Percentiles rank a stretch among this genome's conserved stretches.
Evolutionary conservation across 257 asterid genomes (phyloP).

Genomic region (Haberlea rhodopensis): DNA sequence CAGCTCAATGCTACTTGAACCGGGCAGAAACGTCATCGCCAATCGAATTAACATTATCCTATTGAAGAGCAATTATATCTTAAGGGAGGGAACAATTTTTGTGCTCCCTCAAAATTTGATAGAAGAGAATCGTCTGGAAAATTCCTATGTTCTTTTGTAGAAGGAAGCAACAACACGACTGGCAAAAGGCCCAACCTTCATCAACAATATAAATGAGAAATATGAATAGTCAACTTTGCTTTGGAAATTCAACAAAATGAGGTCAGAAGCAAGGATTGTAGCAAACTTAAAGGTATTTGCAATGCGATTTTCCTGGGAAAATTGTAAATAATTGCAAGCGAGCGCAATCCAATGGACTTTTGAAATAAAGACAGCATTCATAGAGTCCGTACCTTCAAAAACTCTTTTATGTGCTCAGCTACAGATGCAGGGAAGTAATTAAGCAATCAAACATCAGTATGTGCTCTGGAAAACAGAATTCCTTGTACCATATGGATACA

Average conservation of each 20-base stretch:
- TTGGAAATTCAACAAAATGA: too few relatives aligned
- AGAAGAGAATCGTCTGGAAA: not conserved
- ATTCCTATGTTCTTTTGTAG: not conserved
- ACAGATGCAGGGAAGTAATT: constrained; percentile 18
- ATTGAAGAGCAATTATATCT: constrained; percentile 17
- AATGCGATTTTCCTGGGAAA: too few relatives aligned
- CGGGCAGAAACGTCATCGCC: constrained; percentile 29
- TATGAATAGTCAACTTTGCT: too few relatives aligned
- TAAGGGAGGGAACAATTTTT: constrained; percentile 9
- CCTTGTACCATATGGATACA: too few relatives aligned
- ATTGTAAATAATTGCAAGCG: constrained; percentile 11
- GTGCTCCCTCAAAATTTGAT: constrained; percentile 13
- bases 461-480: constrained; percentile 33
- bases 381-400: constrained; percentile 34
- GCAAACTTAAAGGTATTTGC: too few relatives aligned
- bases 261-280: too few relatives aligned
- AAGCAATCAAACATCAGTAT: constrained; percentile 26
- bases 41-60: constrained; percentile 1
- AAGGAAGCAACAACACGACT: constrained; percentile 24
- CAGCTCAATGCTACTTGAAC: constrained; percentile 42
- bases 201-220: not conserved
- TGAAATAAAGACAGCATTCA: constrained; percentile 5
- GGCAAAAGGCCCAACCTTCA: constrained; percentile 17
- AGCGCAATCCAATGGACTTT: constrained; percentile 9
- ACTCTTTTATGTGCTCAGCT: constrained; percentile 20